Base-by-base conservation (phyloP, 164 flowering plant species). In the Aristolochia fimbriata region DNA sequence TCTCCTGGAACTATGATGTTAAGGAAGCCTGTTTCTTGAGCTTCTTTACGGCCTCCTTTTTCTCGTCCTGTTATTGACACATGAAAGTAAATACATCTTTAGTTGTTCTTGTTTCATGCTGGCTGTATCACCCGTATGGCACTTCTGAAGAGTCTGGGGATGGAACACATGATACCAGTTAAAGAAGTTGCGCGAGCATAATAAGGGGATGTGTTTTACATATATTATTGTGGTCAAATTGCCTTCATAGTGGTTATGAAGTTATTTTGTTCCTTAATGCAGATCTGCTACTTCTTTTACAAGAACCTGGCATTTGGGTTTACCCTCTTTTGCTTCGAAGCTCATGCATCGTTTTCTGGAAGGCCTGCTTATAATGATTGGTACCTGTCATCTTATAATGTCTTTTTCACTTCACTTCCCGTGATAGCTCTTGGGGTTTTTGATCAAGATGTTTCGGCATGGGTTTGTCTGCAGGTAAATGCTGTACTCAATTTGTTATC, bases 211-310 rank as follows among this genome's bases (percentile, higher is more conserved):
- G 0, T 37, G 43, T 10, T 37, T 37, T 31, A 43, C 9, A 19
- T 31, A 16, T 56, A 43, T 3, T 58, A 14, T 57, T 19, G 15
- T 37, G 20, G 24, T 16, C 25, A 25, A 16, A 25, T 25, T 16
- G 25, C 41, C 24, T 30, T 47, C 30, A 47, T 17, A 4, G 12
- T 49, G 20, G 6, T 17, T 17, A 17, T 49, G 52, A 49, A 20
- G 52, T 20, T 49, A 20, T 57, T 23, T 62, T 57, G 37, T 23
- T 61, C 51, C 47, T 21, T 51, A 60, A 25, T 73, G 80, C 88
- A 89, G 96, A 83, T 89, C 69, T 89, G 96, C 74, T 89, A 89
- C 74, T 89, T 87, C 67, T 87, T 90, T 75, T 90, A 81, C 83
- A 85, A 90, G 81, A 85, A 90, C 71, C 67, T 90, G 16, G 64